phyloP scores from a whole-genome alignment of 176 grass and related monocot genomes.

The Canna indica region DNA sequence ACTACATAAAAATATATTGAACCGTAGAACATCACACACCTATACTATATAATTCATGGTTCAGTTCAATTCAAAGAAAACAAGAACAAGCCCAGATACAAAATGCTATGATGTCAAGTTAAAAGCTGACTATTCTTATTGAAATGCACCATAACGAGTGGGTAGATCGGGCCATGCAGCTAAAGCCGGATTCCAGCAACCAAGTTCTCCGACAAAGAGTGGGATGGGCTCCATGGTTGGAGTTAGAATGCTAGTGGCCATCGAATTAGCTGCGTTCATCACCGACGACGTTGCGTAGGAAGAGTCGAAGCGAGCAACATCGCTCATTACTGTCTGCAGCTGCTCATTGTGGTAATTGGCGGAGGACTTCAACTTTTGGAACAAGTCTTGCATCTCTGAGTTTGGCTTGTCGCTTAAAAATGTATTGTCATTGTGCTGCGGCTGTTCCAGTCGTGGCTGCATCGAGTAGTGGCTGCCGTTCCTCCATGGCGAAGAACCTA shows the following conservation, averaged over 20 bases:
- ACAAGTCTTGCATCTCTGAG: background rate
- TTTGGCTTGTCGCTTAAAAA: background rate
- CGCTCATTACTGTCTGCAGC: background rate
- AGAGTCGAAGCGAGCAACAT: background rate
- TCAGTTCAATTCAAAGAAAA: background rate
- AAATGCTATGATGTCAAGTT: too few relatives aligned
- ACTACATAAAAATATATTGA: too few relatives aligned
- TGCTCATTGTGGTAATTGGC: background rate
- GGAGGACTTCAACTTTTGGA: background rate
- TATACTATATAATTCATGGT: too few relatives aligned
- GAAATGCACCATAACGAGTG: background rate
- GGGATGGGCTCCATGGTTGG: background rate
- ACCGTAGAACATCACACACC: too few relatives aligned
- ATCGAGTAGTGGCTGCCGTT: background rate
- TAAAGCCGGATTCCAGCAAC: background rate
- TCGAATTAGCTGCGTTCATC: too few relatives aligned
- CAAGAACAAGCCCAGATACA: background rate
- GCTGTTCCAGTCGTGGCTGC: too few relatives aligned
- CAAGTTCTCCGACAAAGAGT: background rate
- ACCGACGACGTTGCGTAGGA: background rate
- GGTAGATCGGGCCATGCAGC: background rate
- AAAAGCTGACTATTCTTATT: background rate
- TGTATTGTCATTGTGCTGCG: background rate
- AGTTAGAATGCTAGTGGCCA: background rate
- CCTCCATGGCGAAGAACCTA: background rate